Evolutionary conservation across 2,329 filamentous ascomycete species (phyloP), one percentile per base, ranked within the genome.

Genomic region (Geosmithia flava): DNA sequence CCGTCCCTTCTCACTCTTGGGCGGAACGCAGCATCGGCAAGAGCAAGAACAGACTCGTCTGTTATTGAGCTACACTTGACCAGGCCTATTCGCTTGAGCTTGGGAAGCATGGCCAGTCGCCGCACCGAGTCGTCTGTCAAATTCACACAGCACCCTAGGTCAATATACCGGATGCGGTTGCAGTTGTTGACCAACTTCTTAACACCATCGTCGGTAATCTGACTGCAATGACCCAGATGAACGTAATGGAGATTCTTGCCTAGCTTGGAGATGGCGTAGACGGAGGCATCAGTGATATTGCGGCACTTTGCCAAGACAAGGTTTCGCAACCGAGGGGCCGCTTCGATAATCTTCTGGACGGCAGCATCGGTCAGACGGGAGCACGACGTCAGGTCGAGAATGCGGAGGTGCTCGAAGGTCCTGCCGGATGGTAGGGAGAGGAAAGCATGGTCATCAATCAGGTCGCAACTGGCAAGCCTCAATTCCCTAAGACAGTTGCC

Each of bases 161-260:
- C 93, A 53, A 98, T 98, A 62, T 98, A 98, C 48, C 93, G 80
- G 55, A 98, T 97, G 20, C 93, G 81, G 59, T 91, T 97, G 71
- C 93, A 98, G 47, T 73, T 74, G 55, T 84, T 82, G 40, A 96
- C 88, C 30, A 98, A 74, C 48, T 81, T 82, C 56, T 86, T 85
- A 17, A 98, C 88, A 1, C 88, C 90, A 37, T 81, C 75, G 59
- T 98, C 93, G 0, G 91, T 96, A 59, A 98, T 90, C 44, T 90
- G 81, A 27, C 80, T 80, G 64, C 93, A 98, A 63, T 98, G 93
- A 10, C 93, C 93, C 2, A 98, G 75, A 60, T 98, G 93, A 47
- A 98, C 83, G 62, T 95, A 97, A 64, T 98, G 93, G 48, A 98
- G 70, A 58, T 97, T 98, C 71, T 96, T 97, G 52, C 90, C 89